Conservation (phyloP, 2,329 filamentous ascomycete species). For the Chrysosporium keratinophilum region DNA sequence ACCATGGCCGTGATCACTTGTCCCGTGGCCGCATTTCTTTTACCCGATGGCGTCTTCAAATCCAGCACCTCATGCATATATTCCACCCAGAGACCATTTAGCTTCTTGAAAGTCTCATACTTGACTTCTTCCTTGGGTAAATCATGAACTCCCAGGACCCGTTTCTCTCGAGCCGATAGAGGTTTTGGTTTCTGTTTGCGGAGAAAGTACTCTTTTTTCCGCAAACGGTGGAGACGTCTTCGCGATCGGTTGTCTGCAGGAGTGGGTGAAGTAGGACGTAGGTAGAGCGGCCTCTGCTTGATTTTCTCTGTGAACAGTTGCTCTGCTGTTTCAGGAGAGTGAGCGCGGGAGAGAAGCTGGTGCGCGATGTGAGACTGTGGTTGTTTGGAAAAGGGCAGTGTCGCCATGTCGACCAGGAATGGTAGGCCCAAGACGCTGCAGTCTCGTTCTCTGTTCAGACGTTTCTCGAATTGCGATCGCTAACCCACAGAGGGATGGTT, state of each 20-base stretch:
- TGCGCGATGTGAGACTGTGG: constrained; percentile 42
- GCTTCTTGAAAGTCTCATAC: constrained; percentile 64
- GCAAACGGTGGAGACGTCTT: constrained; percentile 43
- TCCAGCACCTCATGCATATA: constrained; percentile 79
- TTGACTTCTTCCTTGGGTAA: constrained; percentile 58
- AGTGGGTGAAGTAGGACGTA: constrained; percentile 64
- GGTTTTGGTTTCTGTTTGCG: constrained; percentile 51
- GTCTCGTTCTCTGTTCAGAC: background rate
- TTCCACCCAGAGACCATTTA: constrained; percentile 69
- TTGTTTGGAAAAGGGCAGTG: constrained; percentile 16
- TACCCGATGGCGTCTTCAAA: constrained; percentile 32
- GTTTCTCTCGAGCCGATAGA: constrained; percentile 69
- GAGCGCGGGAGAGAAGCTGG: constrained; percentile 63
- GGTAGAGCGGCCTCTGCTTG: constrained; percentile 67
- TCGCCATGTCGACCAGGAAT: background rate
- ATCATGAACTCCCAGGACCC: constrained; percentile 60
- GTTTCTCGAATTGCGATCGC: background rate
- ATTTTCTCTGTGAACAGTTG: constrained; percentile 74
- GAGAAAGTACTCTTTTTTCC: constrained; percentile 38
- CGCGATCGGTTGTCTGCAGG: constrained; percentile 43
- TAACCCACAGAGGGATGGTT: too few relatives aligned
- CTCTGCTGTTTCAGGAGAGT: constrained; percentile 60
- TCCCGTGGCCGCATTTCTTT: constrained; percentile 14
- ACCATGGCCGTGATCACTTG: constrained; percentile 45
- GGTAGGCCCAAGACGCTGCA: background rate